These are phyloP conservation scores for Talaromyces amestolkiae DNA, from an alignment of 2,329 filamentous ascomycete genomes.

Conservation along the genomic window DNA sequence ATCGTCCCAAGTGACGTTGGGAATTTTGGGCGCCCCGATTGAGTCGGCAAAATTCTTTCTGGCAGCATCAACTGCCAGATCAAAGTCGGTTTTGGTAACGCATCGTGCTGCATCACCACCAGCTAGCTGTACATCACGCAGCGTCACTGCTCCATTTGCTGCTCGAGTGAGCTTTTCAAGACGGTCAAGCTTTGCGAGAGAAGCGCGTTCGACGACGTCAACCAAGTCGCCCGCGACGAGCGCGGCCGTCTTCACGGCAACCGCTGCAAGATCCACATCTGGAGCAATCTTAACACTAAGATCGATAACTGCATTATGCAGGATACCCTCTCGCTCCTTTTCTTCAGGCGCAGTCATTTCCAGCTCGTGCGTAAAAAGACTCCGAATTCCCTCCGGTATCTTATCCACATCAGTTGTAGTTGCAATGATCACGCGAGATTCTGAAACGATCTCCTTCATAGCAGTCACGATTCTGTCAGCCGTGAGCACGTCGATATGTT, in stretches of 20 bases:
- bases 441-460: constrained; percentile 77
- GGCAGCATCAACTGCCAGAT: constrained; percentile 88
- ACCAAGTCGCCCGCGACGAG: constrained; percentile 91
- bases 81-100: constrained; percentile 80
- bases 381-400: constrained; percentile 82
- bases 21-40: constrained; percentile 96
- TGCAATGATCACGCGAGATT: constrained; percentile 78
- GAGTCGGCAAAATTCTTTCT: constrained; percentile 97
- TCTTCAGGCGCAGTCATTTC: constrained; percentile 93
- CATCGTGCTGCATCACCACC: constrained; percentile 77
- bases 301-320: constrained; percentile 74
- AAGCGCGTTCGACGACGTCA: constrained; percentile 87
- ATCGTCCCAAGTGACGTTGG: constrained; percentile 94
- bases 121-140: constrained; percentile 82
- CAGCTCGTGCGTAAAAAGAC: constrained; percentile 91
- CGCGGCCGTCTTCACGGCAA: constrained; percentile 93
- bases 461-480: constrained; percentile 86
- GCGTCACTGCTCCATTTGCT: constrained; percentile 52
- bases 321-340: constrained; percentile 81
- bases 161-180: constrained; percentile 66
- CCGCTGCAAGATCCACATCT: constrained; percentile 76
- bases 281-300: constrained; percentile 73
- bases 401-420: constrained; percentile 96
- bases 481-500: constrained; percentile 85
- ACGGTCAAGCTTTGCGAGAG: constrained; percentile 71